Evolutionary conservation across 495 filamentous ascomycete species (phyloP).

Genomic region (Delitschia confertaspora): DNA sequence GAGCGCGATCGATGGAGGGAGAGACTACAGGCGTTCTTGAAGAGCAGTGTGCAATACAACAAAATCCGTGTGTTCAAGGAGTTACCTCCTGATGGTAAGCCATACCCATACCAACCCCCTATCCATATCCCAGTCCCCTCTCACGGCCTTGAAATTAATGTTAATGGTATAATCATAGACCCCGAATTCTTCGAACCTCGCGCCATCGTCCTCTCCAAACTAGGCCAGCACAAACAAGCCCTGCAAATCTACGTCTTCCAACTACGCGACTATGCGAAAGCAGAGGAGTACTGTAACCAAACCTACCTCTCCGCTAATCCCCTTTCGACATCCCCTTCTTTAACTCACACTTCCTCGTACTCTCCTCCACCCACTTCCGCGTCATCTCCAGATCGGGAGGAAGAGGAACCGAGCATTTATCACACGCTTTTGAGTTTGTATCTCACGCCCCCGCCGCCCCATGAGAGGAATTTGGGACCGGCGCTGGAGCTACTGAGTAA

Average conservation of each 20-base stretch:
- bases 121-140: constrained; percentile 26
- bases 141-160: neutral
- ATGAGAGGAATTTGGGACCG: constrained; percentile 64
- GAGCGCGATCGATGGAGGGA: constrained; percentile 49
- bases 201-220: constrained; percentile 86
- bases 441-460: constrained; percentile 66
- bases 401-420: constrained; percentile 66
- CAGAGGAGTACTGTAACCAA: constrained; percentile 94
- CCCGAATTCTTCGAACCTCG: constrained; percentile 81
- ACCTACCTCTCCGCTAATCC: constrained; percentile 53
- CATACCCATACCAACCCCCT: too few relatives aligned
- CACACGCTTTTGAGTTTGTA: constrained; percentile 86
- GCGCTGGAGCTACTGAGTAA: constrained; percentile 80
- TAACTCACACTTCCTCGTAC: constrained; percentile 8
- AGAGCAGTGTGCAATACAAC: constrained; percentile 69
- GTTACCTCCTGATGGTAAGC: constrained; percentile 69
- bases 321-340: constrained; percentile 11
- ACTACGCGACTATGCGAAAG: constrained; percentile 74
- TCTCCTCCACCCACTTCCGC: constrained; percentile 32
- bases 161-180: constrained; percentile 41
- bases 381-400: constrained; percentile 44
- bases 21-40: constrained; percentile 65
- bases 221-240: constrained; percentile 91
- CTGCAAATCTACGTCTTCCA: constrained; percentile 96
- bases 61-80: constrained; percentile 62